Evolutionary conservation across 371 early-diverging fungal genomes (phyloP).

Genomic region (Mucor lusitanicus): DNA sequence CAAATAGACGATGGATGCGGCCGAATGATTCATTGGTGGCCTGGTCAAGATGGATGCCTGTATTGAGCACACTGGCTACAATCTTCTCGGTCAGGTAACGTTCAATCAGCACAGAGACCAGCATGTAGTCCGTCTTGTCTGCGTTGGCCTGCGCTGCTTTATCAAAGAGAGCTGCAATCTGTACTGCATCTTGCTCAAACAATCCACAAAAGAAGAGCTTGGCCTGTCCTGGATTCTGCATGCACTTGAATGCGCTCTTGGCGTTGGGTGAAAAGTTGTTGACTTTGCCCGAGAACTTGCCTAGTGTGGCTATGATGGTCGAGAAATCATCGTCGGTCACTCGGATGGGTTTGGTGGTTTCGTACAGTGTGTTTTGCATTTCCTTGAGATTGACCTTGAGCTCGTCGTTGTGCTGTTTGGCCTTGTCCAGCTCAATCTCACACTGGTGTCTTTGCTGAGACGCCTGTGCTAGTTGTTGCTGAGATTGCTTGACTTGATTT

Average conservation of each 20-base stretch:
- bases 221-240: neutral
- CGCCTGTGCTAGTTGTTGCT: neutral
- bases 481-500: neutral
- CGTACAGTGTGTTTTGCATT: slow-evolving; percentile 17
- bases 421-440: neutral
- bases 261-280: slow-evolving; percentile 17
- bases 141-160: neutral
- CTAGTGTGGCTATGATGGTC: slow-evolving; percentile 17
- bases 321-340: slow-evolving; percentile 31
- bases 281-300: slow-evolving; percentile 20
- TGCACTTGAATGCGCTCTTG: slow-evolving; percentile 8
- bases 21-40: neutral
- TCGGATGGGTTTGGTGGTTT: slow-evolving; percentile 9
- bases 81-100: slow-evolving; percentile 5
- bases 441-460: neutral
- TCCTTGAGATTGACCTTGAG: neutral
- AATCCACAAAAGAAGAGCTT: neutral
- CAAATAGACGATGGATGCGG: neutral
- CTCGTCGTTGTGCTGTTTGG: neutral
- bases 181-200: neutral
- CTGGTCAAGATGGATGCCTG: slow-evolving; percentile 12
- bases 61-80: neutral
- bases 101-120: slow-evolving; percentile 19
- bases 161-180: slow-evolving; percentile 2
- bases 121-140: slow-evolving; percentile 15